Evolutionary conservation across 2,329 filamentous ascomycete species (phyloP).

Genomic region (Colletotrichum tamarilloi): DNA sequence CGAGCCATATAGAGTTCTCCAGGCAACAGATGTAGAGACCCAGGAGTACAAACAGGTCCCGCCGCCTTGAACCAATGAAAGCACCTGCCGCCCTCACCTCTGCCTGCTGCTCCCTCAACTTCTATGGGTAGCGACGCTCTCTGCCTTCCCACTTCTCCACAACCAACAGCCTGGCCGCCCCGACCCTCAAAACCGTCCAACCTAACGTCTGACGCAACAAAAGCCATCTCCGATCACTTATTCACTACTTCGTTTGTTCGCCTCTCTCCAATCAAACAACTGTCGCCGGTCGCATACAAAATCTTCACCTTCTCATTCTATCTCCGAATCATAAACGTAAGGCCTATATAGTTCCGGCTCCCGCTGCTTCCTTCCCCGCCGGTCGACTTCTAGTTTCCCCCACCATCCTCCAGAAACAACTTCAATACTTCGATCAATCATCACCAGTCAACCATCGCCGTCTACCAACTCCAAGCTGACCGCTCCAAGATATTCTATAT

Average conservation of each 20-base stretch:
- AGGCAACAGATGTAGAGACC: constrained; percentile 9
- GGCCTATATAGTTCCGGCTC: neutral
- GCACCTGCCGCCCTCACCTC: neutral
- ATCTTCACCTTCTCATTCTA: neutral
- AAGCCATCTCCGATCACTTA: constrained; percentile 17
- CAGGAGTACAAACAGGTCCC: neutral
- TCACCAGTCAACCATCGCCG: neutral
- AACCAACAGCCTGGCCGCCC: constrained; percentile 1
- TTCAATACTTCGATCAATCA: neutral
- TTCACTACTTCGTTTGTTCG: neutral
- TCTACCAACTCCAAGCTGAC: neutral
- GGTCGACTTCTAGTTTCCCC: neutral
- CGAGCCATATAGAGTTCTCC: constrained; percentile 15
- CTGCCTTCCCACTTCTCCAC: constrained; percentile 18
- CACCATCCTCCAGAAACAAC: neutral
- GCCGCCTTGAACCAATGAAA: neutral
- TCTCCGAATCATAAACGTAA: too few species aligned
- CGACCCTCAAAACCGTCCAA: constrained; percentile 2
- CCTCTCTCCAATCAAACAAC: neutral
- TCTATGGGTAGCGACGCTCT: constrained; percentile 16
- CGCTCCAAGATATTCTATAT: neutral
- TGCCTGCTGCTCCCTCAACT: neutral
- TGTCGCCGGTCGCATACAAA: neutral
- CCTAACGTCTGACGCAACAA: constrained; percentile 23
- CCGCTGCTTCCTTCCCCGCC: neutral